A percentile compares a stretch with the other conserved stretches of the same genome.
Conservation (phyloP, 441 rosid genomes). For the Arabidopsis lyrata region DNA sequence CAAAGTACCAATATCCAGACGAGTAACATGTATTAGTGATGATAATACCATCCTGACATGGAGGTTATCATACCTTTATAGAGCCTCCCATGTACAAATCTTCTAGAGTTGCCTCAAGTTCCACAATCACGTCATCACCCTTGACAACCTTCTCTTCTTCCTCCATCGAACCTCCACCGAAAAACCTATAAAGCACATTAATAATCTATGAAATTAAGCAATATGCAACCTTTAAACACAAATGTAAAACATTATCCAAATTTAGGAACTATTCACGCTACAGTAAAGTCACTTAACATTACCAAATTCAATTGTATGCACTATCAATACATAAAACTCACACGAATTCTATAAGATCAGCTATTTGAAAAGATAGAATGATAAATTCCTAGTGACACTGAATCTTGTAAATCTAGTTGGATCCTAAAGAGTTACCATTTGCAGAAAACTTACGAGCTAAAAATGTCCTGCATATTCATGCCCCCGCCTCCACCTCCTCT, state of each 20-base stretch:
- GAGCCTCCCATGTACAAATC: constrained; percentile 97
- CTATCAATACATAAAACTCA: neutral
- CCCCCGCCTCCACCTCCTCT: constrained; percentile 74
- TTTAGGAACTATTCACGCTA: neutral
- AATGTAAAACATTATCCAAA: neutral
- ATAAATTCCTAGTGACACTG: neutral
- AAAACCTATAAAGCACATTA: constrained; percentile 56
- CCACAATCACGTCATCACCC: constrained; percentile 96
- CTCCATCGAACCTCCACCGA: constrained; percentile 80
- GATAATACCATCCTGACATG: neutral
- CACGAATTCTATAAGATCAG: neutral
- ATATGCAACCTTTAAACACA: constrained; percentile 8
- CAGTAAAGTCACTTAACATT: neutral
- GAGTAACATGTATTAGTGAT: neutral
- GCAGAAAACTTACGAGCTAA: constrained; percentile 56
- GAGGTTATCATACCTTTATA: constrained; percentile 62
- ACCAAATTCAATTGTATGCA: neutral
- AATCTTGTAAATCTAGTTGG: neutral
- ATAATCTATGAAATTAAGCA: constrained; percentile 36
- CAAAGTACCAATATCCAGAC: constrained; percentile 5
- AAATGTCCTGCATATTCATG: constrained; percentile 74
- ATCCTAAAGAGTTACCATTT: constrained; percentile 10
- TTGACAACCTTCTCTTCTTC: constrained; percentile 90
- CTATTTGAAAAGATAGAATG: neutral
- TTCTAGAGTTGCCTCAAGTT: constrained; percentile 88